A percentile compares a stretch with the other conserved stretches of the same genome.
Conservation (phyloP, 148 eudicot genomes). For the Dianthus caryophyllus region DNA sequence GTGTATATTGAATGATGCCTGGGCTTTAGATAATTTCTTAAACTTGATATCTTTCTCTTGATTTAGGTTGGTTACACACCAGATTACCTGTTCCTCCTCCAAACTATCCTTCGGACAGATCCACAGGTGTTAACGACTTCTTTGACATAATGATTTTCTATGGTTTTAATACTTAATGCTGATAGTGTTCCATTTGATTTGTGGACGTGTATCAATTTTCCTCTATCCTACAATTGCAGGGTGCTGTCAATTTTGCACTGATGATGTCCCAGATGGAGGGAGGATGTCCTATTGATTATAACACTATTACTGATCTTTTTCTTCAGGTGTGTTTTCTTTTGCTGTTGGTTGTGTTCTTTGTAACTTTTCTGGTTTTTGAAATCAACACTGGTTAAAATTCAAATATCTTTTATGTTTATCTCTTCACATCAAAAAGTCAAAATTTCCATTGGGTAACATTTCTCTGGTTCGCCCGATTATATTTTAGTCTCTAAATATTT, state of each 20-base stretch:
- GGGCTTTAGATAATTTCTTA: background rate
- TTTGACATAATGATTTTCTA: background rate
- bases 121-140: conserved; percentile 27
- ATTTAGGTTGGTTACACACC: conserved; percentile 36
- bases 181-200: background rate
- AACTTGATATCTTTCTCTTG: background rate
- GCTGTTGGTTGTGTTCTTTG: background rate
- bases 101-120: conserved; percentile 36
- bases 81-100: conserved; percentile 35
- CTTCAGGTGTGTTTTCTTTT: conserved; percentile 51
- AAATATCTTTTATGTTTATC: background rate
- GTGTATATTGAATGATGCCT: background rate
- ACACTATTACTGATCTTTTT: conserved; percentile 87
- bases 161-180: background rate
- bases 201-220: background rate
- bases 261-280: conserved; percentile 99
- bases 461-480: background rate
- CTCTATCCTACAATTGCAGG: conserved; percentile 18
- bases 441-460: background rate
- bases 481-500: background rate
- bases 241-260: conserved; percentile 35
- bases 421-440: background rate
- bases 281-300: conserved; percentile 86
- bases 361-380: background rate
- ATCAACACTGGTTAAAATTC: background rate